phyloP scores from a whole-genome alignment of 177 flowering plant genomes.

The Vitis hybrid region DNA sequence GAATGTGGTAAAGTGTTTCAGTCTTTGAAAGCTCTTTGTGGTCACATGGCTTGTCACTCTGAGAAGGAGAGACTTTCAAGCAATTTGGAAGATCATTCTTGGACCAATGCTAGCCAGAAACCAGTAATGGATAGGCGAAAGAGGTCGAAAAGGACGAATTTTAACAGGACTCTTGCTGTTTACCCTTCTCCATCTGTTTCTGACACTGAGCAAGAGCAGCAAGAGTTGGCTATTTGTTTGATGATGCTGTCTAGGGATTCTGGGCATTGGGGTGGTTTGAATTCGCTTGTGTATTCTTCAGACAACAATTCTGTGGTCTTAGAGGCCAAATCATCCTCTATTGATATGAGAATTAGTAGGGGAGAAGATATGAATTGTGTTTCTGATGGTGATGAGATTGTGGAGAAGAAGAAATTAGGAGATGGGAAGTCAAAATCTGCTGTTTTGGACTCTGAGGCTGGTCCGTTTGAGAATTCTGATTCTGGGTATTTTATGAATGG shows the following conservation, averaged over 20 bases:
- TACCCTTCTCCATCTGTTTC: slow-evolving; percentile 39
- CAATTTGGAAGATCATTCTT: slow-evolving; percentile 28
- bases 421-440: slow-evolving; percentile 26
- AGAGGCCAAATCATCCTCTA: slow-evolving; percentile 54
- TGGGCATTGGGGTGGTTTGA: slow-evolving; percentile 31
- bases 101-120: slow-evolving; percentile 28
- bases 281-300: slow-evolving; percentile 56
- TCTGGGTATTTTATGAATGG: slow-evolving; percentile 35
- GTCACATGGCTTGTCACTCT: slow-evolving; percentile 77
- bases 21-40: slow-evolving; percentile 73
- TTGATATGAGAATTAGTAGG: slow-evolving; percentile 19
- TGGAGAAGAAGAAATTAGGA: slow-evolving; percentile 24
- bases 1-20: slow-evolving; percentile 81
- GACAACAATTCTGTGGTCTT: slow-evolving; percentile 60
- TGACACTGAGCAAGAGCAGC: slow-evolving; percentile 63
- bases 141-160: slow-evolving; percentile 51
- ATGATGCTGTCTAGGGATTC: slow-evolving; percentile 80
- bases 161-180: slow-evolving; percentile 15
- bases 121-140: slow-evolving; percentile 41
- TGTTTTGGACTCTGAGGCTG: slow-evolving; percentile 12
- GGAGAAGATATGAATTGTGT: slow-evolving; percentile 17
- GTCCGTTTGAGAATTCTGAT: slow-evolving; percentile 31
- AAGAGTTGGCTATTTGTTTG: slow-evolving; percentile 75
- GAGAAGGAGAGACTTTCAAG: slow-evolving; percentile 24
- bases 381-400: slow-evolving; percentile 23